phyloP scores from a whole-genome alignment of 2,329 filamentous ascomycete genomes.

The Escovopsis sp. region DNA sequence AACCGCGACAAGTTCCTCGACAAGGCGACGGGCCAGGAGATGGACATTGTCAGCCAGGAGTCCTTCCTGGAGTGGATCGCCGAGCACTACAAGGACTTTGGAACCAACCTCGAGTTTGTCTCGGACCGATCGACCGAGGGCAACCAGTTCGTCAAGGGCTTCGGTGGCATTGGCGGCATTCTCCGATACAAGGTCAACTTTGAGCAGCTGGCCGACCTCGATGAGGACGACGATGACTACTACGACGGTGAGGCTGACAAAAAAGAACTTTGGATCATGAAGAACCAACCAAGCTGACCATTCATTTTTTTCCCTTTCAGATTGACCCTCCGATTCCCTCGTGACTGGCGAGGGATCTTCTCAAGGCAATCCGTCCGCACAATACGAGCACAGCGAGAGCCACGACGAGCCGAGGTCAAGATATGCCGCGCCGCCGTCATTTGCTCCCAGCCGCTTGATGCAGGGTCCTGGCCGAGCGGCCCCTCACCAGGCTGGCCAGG shows the following conservation, averaged over 20 bases:
- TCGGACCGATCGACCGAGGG: conserved; percentile 95
- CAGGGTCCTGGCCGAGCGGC: conserved; percentile 31
- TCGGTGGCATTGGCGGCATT: conserved; percentile 94
- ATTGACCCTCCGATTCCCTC: conserved; percentile 88
- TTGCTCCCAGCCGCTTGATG: conserved; percentile 31
- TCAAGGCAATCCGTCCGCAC: conserved; percentile 42
- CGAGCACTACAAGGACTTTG: conserved; percentile 96
- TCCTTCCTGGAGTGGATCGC: conserved; percentile 99
- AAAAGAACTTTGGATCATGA: too few relatives aligned
- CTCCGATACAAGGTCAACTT: conserved; percentile 99
- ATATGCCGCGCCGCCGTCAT: conserved; percentile 30
- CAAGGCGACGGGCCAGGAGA: conserved; percentile 89
- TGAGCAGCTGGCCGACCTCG: conserved; percentile 83
- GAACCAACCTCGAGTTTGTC: conserved; percentile 89
- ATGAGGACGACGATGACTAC: conserved; percentile 85
- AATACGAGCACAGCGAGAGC: conserved; percentile 26
- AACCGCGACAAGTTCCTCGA: conserved; percentile 83
- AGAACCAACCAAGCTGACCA: too few relatives aligned
- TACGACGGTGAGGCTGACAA: conserved; percentile 43
- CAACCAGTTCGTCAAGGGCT: conserved; percentile 99
- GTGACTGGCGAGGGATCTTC: conserved; percentile 69
- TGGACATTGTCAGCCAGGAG: conserved; percentile 78
- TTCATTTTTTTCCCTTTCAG: conserved; percentile 20
- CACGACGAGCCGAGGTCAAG: conserved; percentile 25
- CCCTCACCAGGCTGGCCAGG: conserved; percentile 28